A percentile compares a stretch with the other conserved stretches of the same genome.
Evolutionary conservation across 2,329 filamentous ascomycete genomes (phyloP).

Genomic region (Exserohilum rostratum): DNA sequence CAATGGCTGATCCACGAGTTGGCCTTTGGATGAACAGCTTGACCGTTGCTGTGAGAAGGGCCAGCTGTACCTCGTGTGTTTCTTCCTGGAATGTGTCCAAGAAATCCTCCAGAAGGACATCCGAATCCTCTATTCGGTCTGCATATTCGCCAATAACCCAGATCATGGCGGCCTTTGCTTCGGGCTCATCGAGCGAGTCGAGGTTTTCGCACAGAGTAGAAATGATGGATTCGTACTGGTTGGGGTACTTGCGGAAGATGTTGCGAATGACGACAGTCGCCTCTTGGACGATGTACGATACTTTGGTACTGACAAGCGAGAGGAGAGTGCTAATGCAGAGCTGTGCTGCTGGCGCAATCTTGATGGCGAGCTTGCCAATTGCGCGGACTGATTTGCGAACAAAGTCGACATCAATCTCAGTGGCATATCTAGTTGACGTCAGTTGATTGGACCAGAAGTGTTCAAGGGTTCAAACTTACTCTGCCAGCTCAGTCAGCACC

Average conservation of each 20-base stretch:
- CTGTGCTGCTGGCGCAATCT: conserved; percentile 91
- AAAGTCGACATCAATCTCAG: conserved; percentile 98
- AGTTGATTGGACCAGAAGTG: background rate
- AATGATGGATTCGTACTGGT: conserved; percentile 98
- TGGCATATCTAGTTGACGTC: conserved; percentile 68
- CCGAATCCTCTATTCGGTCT: conserved; percentile 95
- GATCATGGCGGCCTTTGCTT: conserved; percentile 97
- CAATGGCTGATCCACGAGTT: conserved; percentile 89
- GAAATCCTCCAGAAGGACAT: conserved; percentile 92
- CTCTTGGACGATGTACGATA: conserved; percentile 98
- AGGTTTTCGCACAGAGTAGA: conserved; percentile 93
- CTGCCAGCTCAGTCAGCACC: conserved; percentile 88
- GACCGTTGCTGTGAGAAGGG: conserved; percentile 91
- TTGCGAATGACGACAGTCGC: conserved; percentile 98
- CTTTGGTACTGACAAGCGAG: conserved; percentile 94
- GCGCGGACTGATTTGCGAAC: conserved; percentile 96
- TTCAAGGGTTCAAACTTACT: conserved; percentile 60
- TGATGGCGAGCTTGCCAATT: conserved; percentile 97
- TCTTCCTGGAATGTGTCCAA: conserved; percentile 93
- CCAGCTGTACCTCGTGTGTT: conserved; percentile 92
- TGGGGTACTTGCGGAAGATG: conserved; percentile 98
- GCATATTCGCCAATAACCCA: conserved; percentile 99
- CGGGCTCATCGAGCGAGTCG: conserved; percentile 94
- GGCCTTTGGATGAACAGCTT: conserved; percentile 98
- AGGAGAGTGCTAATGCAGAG: conserved; percentile 92